These are phyloP conservation scores for Henckelia pumila DNA, from an alignment of 257 asterid species.

Conservation along the genomic window DNA sequence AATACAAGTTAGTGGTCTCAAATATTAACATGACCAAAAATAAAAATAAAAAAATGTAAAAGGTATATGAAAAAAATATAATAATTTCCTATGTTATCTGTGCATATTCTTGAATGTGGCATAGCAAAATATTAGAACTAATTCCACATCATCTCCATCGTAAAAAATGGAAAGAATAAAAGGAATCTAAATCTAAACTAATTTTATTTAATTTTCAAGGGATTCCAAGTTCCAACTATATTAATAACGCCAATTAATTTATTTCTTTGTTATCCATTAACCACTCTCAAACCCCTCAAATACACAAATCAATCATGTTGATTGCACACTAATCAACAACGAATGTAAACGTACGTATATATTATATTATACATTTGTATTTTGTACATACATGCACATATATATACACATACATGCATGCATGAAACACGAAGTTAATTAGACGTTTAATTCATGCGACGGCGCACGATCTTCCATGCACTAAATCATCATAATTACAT, in stretches of 20 bases:
- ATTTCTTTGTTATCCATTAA: not conserved
- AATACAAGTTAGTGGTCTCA: too few relatives aligned
- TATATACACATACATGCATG: slow-evolving; percentile 6
- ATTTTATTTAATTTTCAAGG: not conserved
- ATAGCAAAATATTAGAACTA: too few relatives aligned
- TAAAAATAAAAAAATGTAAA: too few relatives aligned
- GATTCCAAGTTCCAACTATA: not conserved
- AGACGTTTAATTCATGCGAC: not conserved
- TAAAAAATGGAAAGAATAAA: too few relatives aligned
- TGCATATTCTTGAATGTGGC: too few relatives aligned
- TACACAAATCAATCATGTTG: not conserved
- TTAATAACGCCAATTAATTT: not conserved
- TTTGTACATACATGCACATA: not conserved
- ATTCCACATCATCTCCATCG: too few relatives aligned
- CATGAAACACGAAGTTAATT: slow-evolving; percentile 16
- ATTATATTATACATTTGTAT: not conserved
- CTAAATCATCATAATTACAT: slow-evolving; percentile 27
- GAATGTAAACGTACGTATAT: not conserved
- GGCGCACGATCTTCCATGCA: slow-evolving; percentile 38
- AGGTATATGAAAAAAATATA: too few relatives aligned
- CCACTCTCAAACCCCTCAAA: not conserved
- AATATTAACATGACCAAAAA: too few relatives aligned
- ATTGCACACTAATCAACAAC: not conserved
- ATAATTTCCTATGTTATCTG: too few relatives aligned
- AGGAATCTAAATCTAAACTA: too few relatives aligned